A percentile compares a stretch with the other conserved stretches of the same genome.
These are phyloP conservation scores for Apiotrichum domesticum DNA, from an alignment of 1,284 basidiomycete genomes.

Conservation along the genomic window DNA sequence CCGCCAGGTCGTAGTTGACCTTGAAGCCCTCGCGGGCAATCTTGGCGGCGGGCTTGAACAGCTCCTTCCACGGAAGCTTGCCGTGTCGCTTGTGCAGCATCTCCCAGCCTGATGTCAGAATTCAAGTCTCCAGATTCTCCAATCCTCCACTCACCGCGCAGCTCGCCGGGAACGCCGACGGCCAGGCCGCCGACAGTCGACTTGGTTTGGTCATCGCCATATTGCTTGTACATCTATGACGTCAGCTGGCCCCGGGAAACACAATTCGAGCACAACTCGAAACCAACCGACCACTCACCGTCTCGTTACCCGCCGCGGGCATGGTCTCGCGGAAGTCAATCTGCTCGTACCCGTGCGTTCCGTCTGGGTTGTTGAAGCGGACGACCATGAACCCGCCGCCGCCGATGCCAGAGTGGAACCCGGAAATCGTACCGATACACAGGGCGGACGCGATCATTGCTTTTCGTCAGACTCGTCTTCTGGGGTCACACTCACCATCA, in stretches of 20 bases:
- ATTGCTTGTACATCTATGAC: conserved; percentile 21
- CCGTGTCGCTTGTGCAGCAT: conserved; percentile 69
- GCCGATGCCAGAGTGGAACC: conserved; percentile 47
- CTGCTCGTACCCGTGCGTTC: conserved; percentile 34
- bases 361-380: conserved; percentile 17
- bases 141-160: conserved; percentile 53
- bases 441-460: conserved; percentile 37
- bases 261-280: background rate
- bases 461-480: background rate
- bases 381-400: conserved; percentile 28
- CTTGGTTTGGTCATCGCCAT: conserved; percentile 24
- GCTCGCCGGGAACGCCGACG: conserved; percentile 76
- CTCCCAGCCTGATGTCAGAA: conserved; percentile 50
- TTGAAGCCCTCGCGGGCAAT: conserved; percentile 70
- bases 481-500: conserved; percentile 26
- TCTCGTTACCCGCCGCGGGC: conserved; percentile 43
- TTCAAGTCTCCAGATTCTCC: background rate
- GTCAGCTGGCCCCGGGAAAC: background rate
- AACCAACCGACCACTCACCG: conserved; percentile 26
- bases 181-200: conserved; percentile 66
- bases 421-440: conserved; percentile 45
- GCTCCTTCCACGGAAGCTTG: conserved; percentile 61
- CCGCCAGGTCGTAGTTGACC: conserved; percentile 32
- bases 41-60: conserved; percentile 67
- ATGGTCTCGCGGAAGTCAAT: conserved; percentile 49